Conservation (phyloP, 495 filamentous ascomycete species). For the Polyplosphaeria fusca region DNA sequence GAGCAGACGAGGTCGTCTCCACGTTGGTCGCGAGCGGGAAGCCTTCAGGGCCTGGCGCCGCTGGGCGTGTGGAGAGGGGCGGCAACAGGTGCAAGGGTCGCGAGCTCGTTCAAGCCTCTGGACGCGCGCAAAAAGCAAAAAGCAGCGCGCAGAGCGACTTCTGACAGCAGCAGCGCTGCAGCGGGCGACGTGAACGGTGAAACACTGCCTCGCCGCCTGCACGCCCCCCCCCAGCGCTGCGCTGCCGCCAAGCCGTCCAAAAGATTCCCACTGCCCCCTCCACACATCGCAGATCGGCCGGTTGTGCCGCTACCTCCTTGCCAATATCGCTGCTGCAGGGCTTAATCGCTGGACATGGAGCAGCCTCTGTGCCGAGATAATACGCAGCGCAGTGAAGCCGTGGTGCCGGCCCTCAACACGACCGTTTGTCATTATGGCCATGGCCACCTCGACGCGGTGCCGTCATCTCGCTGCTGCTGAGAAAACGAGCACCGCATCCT, state of each 20-base stretch:
- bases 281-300: constrained; percentile 30
- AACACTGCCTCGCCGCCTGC: constrained; percentile 2
- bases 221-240: not conserved
- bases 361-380: too few relatives aligned
- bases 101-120: too few relatives aligned
- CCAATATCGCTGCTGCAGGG: constrained; percentile 8
- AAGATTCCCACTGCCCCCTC: constrained; percentile 22
- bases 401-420: too few relatives aligned
- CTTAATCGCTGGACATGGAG: too few relatives aligned
- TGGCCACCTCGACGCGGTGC: too few relatives aligned
- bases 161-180: constrained; percentile 19
- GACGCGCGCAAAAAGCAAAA: not conserved
- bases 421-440: too few relatives aligned
- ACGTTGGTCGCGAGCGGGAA: too few relatives aligned
- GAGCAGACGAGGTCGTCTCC: not conserved
- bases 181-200: not conserved
- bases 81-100: too few relatives aligned
- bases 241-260: not conserved
- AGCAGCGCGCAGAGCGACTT: not conserved
- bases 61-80: not conserved
- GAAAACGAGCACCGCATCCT: too few relatives aligned
- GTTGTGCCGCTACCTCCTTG: constrained; percentile 14
- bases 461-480: too few relatives aligned
- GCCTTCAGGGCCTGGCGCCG: not conserved
- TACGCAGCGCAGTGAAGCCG: too few relatives aligned